Evolutionary conservation across 768 basidiomycete species (phyloP).

Genomic region (Collybia nuda): DNA sequence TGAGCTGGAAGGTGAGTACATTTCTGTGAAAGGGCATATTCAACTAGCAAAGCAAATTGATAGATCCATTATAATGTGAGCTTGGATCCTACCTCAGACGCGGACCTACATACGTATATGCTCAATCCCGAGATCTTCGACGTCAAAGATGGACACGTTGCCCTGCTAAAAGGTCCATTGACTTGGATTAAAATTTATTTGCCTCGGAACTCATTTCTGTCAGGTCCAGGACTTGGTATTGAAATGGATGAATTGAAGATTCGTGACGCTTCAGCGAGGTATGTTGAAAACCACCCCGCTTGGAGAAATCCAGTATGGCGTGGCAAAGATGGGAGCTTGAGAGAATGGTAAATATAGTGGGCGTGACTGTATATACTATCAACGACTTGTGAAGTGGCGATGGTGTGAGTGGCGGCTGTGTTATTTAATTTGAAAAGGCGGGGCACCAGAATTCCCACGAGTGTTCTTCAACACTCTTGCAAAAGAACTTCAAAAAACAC

Average conservation of each 20-base stretch:
- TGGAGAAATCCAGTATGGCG: constrained; percentile 61
- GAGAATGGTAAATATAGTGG: constrained; percentile 45
- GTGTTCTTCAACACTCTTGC: neutral
- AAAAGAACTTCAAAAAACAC: neutral
- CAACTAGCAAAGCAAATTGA: neutral
- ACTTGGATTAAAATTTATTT: neutral
- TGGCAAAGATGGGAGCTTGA: constrained; percentile 51
- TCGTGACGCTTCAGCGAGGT: constrained; percentile 27
- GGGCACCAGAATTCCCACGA: constrained; percentile 12
- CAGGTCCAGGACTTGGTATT: constrained; percentile 62
- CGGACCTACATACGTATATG: constrained; percentile 65
- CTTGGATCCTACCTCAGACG: constrained; percentile 22
- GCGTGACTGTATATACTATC: neutral
- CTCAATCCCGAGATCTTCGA: constrained; percentile 49
- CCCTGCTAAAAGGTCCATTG: constrained; percentile 36
- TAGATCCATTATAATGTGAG: constrained; percentile 67
- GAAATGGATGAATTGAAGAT: constrained; percentile 61
- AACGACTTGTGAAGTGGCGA: too few relatives aligned
- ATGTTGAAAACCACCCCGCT: constrained; percentile 35
- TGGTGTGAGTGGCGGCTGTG: neutral
- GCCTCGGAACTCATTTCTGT: neutral
- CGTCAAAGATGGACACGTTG: constrained; percentile 51
- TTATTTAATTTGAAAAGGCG: neutral
- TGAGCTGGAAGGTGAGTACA: constrained; percentile 53
- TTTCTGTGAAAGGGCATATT: too few relatives aligned